These are phyloP conservation scores for Rhodomyrtus psidioides DNA, from an alignment of 441 rosid genomes.

Conservation along the genomic window DNA sequence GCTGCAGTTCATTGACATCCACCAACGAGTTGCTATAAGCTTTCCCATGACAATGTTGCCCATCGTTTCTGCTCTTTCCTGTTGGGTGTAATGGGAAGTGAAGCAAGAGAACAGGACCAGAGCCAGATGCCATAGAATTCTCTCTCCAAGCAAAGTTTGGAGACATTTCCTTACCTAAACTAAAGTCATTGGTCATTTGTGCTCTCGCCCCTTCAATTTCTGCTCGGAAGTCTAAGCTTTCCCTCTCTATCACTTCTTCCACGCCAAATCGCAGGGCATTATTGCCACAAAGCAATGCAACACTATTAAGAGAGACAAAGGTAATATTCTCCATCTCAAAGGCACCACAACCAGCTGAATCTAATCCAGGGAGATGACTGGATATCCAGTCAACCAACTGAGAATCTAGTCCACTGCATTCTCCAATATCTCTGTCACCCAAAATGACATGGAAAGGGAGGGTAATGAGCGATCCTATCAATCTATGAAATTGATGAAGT, in stretches of 20 bases:
- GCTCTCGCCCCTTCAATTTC: slow-evolving; percentile 1
- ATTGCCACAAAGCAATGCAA: slow-evolving; percentile 47
- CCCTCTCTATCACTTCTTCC: slow-evolving; percentile 50
- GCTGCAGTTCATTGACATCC: slow-evolving; percentile 2
- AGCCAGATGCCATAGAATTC: slow-evolving; percentile 26
- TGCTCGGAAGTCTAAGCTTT: slow-evolving; percentile 25
- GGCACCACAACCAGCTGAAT: slow-evolving; percentile 50
- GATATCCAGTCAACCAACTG: slow-evolving; percentile 35
- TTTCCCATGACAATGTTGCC: slow-evolving; percentile 1
- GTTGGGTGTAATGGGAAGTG: slow-evolving; percentile 43
- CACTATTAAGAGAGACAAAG: slow-evolving; percentile 52
- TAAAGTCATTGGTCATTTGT: background rate
- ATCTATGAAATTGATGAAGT: slow-evolving; percentile 30
- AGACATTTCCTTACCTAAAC: slow-evolving; percentile 3
- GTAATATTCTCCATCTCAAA: slow-evolving; percentile 50
- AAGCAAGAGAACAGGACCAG: slow-evolving; percentile 55
- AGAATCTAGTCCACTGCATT: slow-evolving; percentile 30
- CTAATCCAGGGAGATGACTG: slow-evolving; percentile 50
- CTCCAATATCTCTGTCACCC: slow-evolving; percentile 57
- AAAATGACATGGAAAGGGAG: slow-evolving; percentile 49
- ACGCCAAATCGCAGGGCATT: slow-evolving; percentile 35
- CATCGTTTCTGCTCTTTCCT: slow-evolving; percentile 3
- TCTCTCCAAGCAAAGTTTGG: slow-evolving; percentile 27
- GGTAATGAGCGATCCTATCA: slow-evolving; percentile 39
- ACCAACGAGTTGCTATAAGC: slow-evolving; percentile 2